phyloP scores from a whole-genome alignment of 2,329 filamentous ascomycete genomes.

The Hypoxylon sp. region DNA sequence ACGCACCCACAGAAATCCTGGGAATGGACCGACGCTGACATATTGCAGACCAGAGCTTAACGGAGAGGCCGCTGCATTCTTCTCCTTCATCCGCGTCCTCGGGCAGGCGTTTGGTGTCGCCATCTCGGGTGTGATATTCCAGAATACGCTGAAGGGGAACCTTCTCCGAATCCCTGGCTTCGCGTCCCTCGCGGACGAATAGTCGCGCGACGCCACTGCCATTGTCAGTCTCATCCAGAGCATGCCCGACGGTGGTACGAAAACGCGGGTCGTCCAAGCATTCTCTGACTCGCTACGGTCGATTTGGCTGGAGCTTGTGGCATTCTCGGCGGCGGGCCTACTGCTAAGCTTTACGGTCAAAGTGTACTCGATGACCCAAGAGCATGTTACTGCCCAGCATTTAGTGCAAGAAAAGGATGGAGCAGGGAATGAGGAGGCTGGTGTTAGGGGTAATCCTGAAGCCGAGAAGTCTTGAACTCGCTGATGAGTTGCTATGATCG shows the following conservation, averaged over 20 bases:
- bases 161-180: constrained; percentile 62
- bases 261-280: constrained; percentile 20
- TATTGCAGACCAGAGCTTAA: constrained; percentile 15
- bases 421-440: background rate
- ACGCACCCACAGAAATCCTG: background rate
- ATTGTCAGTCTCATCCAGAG: constrained; percentile 12
- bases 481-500: background rate
- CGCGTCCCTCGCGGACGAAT: constrained; percentile 55
- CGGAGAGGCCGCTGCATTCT: constrained; percentile 67
- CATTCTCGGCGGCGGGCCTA: constrained; percentile 28
- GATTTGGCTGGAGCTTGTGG: constrained; percentile 22
- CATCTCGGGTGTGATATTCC: constrained; percentile 75
- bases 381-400: constrained; percentile 49
- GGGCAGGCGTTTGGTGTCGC: constrained; percentile 75
- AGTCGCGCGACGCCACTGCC: constrained; percentile 65
- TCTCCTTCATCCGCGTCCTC: constrained; percentile 73
- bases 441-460: background rate
- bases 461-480: background rate
- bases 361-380: constrained; percentile 50
- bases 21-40: background rate
- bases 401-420: constrained; percentile 34
- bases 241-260: constrained; percentile 52
- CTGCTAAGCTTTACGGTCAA: constrained; percentile 51
- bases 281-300: constrained; percentile 24
- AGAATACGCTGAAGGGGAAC: constrained; percentile 70